Evolutionary conservation across 495 filamentous ascomycete genomes (phyloP).

Genomic region (Hypoxylon fragiforme): DNA sequence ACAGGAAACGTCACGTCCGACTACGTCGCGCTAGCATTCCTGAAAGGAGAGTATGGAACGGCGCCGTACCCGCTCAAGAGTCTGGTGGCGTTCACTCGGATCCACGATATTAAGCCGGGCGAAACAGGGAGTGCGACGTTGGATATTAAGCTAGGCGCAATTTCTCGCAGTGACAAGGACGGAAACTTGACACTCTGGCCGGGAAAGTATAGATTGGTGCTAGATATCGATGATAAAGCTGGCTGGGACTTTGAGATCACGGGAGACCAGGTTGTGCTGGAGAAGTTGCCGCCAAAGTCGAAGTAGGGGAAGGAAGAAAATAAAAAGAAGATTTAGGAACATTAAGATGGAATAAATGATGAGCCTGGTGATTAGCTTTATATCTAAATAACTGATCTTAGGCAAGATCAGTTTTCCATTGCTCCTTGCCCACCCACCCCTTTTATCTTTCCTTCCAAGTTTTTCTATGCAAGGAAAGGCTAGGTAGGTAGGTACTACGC

Average conservation of each 20-base stretch:
- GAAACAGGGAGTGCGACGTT: conserved; percentile 45
- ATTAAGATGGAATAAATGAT: no score
- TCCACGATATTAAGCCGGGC: conserved; percentile 49
- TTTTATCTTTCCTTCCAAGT: no score
- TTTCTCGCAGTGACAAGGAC: conserved; percentile 55
- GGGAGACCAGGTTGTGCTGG: conserved; percentile 45
- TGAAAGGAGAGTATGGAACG: conserved; percentile 57
- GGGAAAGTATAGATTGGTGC: conserved; percentile 57
- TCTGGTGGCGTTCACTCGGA: conserved; percentile 58
- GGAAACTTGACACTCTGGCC: conserved; percentile 63
- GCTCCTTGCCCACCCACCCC: no score
- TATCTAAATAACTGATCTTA: no score
- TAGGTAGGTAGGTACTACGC: no score
- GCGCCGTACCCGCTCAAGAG: conserved; percentile 61
- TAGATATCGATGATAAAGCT: conserved; percentile 50
- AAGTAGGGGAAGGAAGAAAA: not conserved
- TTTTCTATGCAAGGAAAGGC: no score
- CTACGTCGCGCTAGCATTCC: conserved; percentile 58
- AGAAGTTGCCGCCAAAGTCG: conserved; percentile 43
- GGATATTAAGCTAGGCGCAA: conserved; percentile 55
- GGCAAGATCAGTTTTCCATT: no score
- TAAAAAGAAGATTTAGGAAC: no score
- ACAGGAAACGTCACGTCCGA: conserved; percentile 57
- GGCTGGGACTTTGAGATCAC: conserved; percentile 47
- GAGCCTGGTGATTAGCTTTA: no score